Evolutionary conservation across 2,329 filamentous ascomycete species (phyloP).

Genomic region (Aspergillus awamori): DNA sequence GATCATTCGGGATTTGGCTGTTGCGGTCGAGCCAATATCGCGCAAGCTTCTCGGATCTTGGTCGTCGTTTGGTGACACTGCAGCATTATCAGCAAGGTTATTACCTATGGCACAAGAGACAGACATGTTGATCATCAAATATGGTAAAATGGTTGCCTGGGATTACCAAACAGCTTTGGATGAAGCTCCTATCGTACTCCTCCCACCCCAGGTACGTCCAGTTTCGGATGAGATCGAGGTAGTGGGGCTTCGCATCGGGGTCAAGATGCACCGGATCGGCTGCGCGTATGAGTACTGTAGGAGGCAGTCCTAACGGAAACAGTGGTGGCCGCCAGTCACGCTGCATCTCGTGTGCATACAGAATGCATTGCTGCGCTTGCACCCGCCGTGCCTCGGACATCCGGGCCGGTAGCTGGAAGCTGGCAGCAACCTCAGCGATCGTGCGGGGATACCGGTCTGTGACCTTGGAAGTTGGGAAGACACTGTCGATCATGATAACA

Average conservation of each 20-base stretch:
- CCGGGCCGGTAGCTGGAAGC: conserved; percentile 4
- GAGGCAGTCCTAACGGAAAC: background rate
- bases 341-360: conserved; percentile 4
- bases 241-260: background rate
- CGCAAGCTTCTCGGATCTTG: background rate
- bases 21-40: background rate
- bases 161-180: background rate
- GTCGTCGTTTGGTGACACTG: background rate
- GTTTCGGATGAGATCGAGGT: background rate
- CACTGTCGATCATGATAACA: conserved; percentile 10
- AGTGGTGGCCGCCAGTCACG: conserved; percentile 6
- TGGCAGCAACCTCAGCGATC: background rate
- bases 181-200: conserved; percentile 8
- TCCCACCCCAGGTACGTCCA: conserved; percentile 10
- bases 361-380: conserved; percentile 7
- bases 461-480: conserved; percentile 3
- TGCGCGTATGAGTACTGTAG: conserved; percentile 5
- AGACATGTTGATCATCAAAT: conserved; percentile 7
- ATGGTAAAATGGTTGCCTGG: conserved; percentile 13
- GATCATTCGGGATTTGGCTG: background rate
- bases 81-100: background rate
- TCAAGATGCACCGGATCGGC: background rate
- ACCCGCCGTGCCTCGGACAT: background rate
- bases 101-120: background rate
- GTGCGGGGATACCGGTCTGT: conserved; percentile 5